Percentiles rank a stretch among this genome's conserved stretches.
Conservation (phyloP, 306 rosid species). For the Sechiopsis laciniata region DNA sequence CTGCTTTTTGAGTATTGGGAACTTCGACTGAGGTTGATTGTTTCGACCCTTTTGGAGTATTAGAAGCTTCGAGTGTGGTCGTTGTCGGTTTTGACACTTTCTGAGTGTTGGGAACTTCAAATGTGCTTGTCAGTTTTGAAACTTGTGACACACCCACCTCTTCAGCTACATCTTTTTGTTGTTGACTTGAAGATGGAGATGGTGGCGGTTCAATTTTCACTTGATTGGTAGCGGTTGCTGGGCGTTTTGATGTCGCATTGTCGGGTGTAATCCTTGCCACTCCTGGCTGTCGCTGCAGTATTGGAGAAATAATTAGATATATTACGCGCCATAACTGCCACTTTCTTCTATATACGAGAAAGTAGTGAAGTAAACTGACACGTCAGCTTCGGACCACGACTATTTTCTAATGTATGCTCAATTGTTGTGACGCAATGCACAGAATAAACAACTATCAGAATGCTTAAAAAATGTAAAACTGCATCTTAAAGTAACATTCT, state of each 20-base stretch:
- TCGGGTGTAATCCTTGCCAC: slow-evolving; percentile 36
- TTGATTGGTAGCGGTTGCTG: slow-evolving; percentile 31
- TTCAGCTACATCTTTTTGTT: slow-evolving; percentile 41
- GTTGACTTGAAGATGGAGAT: slow-evolving; percentile 51
- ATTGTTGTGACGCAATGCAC: no score
- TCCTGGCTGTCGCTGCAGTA: slow-evolving; percentile 37
- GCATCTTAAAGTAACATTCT: neutral
- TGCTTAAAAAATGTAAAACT: neutral
- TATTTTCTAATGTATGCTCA: neutral
- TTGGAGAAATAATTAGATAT: neutral
- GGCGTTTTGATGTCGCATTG: slow-evolving; percentile 30
- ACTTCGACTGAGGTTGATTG: slow-evolving; percentile 27
- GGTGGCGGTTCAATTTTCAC: slow-evolving; percentile 36
- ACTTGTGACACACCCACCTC: slow-evolving; percentile 42
- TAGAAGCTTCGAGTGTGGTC: slow-evolving; percentile 26
- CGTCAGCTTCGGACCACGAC: no score
- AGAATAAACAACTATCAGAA: neutral
- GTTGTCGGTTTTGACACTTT: slow-evolving; percentile 26
- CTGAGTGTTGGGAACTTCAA: slow-evolving; percentile 27
- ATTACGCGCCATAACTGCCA: neutral
- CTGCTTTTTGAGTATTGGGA: slow-evolving; percentile 29
- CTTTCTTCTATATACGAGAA: no score
- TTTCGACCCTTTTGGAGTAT: slow-evolving; percentile 33
- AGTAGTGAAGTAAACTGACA: no score
- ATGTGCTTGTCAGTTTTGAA: slow-evolving; percentile 32